Base-by-base conservation (phyloP, 2,329 filamentous ascomycete genomes). In the Fusarium luffae region DNA sequence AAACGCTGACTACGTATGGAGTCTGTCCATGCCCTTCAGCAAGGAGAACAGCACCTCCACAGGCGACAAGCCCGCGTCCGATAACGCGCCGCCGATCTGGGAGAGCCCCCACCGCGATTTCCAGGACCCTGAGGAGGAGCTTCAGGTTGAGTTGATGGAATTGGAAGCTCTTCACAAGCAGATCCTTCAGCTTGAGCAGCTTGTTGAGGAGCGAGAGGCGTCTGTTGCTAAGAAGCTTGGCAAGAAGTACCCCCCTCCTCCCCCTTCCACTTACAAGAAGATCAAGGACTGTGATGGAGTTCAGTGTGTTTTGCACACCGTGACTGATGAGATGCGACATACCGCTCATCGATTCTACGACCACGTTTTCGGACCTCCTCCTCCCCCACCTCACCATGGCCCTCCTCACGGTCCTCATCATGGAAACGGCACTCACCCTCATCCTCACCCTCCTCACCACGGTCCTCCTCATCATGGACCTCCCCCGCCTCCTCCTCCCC, bases 111-210 rank as follows among this genome's bases (percentile, higher is more conserved):
- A 42, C 14, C 54, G 54, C 47, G 34, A 73, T 21, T 68, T 88
- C 28, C 59, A 65, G 50, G 68, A 71, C 18, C 52, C 61, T 14
- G 74, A 77, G n/a, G 69, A 73, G 49, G 76, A 77, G 43, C 68
- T 85, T 4, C 79, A 83, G 23, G 75, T 78, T 13, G 79, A 85
- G 58, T 69, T 86, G n/a, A 78, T 77, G 16, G 82, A 85, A 47
- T 75, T 86, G 43, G 78, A 82, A 44, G 77, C 78, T 46, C 79
- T 86, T 65, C 80, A 78, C 67, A 74, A 77, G 50, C 82, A 84
- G 66, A 74, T 83, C 18, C 69, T 75, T 30, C 79, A 82, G 54
- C 77, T 86, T 42, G 76, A 82, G 68, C 75, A 79, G 51, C 77
- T 81, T 16, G 83, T 86, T 65, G 73, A 73, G 42, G 74, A 79